phyloP scores from a whole-genome alignment of 2,329 filamentous ascomycete species.

The Colletotrichum sp. region DNA sequence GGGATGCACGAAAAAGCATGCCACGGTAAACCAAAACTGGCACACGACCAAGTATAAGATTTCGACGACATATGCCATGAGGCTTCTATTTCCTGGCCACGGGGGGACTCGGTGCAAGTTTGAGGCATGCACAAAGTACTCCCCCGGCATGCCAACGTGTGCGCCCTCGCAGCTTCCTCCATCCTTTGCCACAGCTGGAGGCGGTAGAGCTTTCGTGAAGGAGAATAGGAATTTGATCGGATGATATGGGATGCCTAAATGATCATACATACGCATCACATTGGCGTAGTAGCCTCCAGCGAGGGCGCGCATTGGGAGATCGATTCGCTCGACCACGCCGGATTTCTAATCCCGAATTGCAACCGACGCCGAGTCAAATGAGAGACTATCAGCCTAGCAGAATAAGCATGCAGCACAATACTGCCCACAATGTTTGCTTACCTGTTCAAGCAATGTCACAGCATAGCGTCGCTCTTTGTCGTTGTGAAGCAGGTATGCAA shows the following conservation, averaged over 20 bases:
- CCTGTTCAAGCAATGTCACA: background rate
- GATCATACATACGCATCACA: conserved; percentile 59
- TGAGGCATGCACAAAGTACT: conserved; percentile 59
- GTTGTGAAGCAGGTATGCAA: too few relatives aligned
- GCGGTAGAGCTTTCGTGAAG: conserved; percentile 42
- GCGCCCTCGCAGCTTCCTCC: background rate
- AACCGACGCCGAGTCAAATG: conserved; percentile 44
- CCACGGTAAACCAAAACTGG: conserved; percentile 59
- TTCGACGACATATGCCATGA: conserved; percentile 47
- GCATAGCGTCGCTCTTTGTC: background rate
- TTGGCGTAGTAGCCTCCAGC: conserved; percentile 57
- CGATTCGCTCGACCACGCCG: conserved; percentile 37
- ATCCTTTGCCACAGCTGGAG: background rate
- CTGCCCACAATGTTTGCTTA: background rate
- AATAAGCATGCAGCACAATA: background rate
- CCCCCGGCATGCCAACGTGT: conserved; percentile 23
- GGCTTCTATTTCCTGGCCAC: conserved; percentile 39
- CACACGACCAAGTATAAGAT: conserved; percentile 49
- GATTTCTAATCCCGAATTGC: conserved; percentile 35
- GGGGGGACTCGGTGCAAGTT: conserved; percentile 56
- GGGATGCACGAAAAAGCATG: conserved; percentile 53
- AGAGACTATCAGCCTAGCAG: conserved; percentile 34
- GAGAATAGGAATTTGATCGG: conserved; percentile 58
- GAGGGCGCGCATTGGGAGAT: conserved; percentile 43
- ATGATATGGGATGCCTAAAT: conserved; percentile 55